A percentile compares a stretch with the other conserved stretches of the same genome.
Evolutionary conservation across 257 asterid species (phyloP).

Genomic region (Plantago ovata): DNA sequence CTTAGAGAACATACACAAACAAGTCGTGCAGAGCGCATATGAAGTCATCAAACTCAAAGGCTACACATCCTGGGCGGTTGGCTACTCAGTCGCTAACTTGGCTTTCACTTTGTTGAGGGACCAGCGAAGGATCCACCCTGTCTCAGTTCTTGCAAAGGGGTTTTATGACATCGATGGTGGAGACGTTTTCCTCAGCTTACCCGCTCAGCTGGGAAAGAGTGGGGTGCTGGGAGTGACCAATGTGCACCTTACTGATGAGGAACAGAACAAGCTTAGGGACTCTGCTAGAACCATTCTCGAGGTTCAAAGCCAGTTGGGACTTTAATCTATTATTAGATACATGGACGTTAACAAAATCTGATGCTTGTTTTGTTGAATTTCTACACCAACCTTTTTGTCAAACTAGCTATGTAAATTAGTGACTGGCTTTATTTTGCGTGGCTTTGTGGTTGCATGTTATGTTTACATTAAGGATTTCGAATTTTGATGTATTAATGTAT

Average conservation of each 20-base stretch:
- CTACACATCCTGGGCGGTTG: slow-evolving; percentile 96
- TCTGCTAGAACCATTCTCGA: slow-evolving; percentile 70
- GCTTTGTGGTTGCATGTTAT: no score
- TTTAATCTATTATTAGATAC: slow-evolving; percentile 25
- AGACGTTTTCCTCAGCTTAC: slow-evolving; percentile 79
- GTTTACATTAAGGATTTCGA: no score
- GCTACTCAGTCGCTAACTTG: slow-evolving; percentile 77
- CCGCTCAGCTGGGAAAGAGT: slow-evolving; percentile 64
- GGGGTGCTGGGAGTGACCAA: slow-evolving; percentile 79
- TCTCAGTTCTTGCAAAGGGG: slow-evolving; percentile 75
- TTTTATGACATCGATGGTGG: slow-evolving; percentile 58
- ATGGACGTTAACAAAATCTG: no score
- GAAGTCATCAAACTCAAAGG: slow-evolving; percentile 82
- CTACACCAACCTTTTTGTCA: no score
- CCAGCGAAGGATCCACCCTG: slow-evolving; percentile 79
- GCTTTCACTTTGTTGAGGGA: slow-evolving; percentile 72
- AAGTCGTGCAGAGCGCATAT: slow-evolving; percentile 73
- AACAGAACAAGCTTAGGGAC: slow-evolving; percentile 49
- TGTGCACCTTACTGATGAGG: slow-evolving; percentile 72
- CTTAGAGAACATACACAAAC: slow-evolving; percentile 58
- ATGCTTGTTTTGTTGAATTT: no score
- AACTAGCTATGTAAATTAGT: no score
- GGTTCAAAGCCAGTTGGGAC: slow-evolving; percentile 59
- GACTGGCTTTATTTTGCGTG: no score
- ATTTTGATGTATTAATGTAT: no score